Percentiles rank a stretch among this genome's conserved stretches.
Evolutionary conservation across 441 rosid species (phyloP).

Genomic region (Arabidopsis hybrid): DNA sequence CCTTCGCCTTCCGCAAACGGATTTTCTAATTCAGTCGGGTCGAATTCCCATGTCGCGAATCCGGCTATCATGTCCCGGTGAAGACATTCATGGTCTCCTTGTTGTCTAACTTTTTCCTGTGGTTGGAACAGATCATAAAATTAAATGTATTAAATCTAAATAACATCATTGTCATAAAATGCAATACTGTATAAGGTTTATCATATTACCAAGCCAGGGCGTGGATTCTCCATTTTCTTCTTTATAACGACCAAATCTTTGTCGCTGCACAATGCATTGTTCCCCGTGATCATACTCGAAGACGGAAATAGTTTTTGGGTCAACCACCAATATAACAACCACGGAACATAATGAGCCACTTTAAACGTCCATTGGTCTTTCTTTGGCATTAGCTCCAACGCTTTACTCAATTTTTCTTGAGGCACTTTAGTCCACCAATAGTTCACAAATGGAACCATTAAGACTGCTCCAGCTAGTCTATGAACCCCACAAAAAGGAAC

Average conservation of each 20-base stretch:
- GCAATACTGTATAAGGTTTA: not conserved
- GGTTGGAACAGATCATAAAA: not conserved
- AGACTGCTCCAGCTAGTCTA: conserved; percentile 80
- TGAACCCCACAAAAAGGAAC: conserved; percentile 7
- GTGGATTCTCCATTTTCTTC: conserved; percentile 51
- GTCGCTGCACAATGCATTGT: conserved; percentile 48
- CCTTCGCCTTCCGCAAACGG: conserved; percentile 56
- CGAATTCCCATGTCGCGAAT: conserved; percentile 66
- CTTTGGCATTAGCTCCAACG: conserved; percentile 49
- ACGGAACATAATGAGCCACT: conserved; percentile 73
- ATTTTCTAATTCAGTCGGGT: conserved; percentile 56
- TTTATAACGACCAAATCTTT: conserved; percentile 55
- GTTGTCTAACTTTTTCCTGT: conserved; percentile 42
- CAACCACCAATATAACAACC: conserved; percentile 84
- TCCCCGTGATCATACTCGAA: conserved; percentile 55
- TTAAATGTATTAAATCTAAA: not conserved
- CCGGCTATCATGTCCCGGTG: conserved; percentile 56
- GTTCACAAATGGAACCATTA: conserved; percentile 84
- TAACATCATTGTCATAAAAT: not conserved
- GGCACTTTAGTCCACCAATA: conserved; percentile 91
- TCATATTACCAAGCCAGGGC: conserved; percentile 54
- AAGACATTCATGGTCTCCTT: conserved; percentile 62
- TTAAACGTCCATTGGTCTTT: conserved; percentile 59
- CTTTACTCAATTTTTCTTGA: conserved; percentile 49
- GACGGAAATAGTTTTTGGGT: conserved; percentile 72